Base-by-base conservation (phyloP, 2,329 filamentous ascomycete species). In the Venturia aucupariae region DNA sequence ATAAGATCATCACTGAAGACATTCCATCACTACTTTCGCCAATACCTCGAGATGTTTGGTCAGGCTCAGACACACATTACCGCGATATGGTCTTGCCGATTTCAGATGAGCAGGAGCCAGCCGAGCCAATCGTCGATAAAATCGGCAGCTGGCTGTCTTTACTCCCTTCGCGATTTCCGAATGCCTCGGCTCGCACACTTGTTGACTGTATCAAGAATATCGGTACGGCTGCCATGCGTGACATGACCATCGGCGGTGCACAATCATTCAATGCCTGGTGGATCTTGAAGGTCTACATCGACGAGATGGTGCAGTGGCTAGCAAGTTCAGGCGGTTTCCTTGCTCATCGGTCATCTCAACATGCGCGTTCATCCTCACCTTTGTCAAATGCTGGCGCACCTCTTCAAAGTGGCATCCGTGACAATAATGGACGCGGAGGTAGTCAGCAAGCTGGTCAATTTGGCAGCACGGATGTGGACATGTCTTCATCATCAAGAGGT, bases 201-300 rank as follows among this genome's bases (percentile, higher is more conserved):
- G 84, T 94, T 11, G 88, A 87, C 76, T 90, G 87, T 68, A 86
- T 93, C 48, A 87, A 90, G 69, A 83, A 86, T 30, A 80, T 94
- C 27, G 88, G 90, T 15, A 90, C 88, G 8, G 86, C 89, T 24
- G 87, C 90, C 22, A 85, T 94, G 79, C 83, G 90, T 64, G 91
- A 95, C 70, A 83, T 95, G 65, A 94, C 90, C 0, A 86, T 94
- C 61, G 82, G 85, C 48, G 87, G 89, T 68, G 89, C 88, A 22
- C 86, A 87, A 72, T 92, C 89, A 71, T 95, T 93, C 71, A 88
- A 90, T n/a, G 87, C 89, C 6, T 95, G 91, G 91, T 94, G 90
- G 90, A 90, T 97, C 65, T 92, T 92, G 3, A 96, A 97, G 74
- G 92, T 93, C 65, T 97, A 93, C 82, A 84, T 97, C 62, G 92